Conservation (phyloP, 805 yeast species). For the Scheffersomyces amazonensis region DNA sequence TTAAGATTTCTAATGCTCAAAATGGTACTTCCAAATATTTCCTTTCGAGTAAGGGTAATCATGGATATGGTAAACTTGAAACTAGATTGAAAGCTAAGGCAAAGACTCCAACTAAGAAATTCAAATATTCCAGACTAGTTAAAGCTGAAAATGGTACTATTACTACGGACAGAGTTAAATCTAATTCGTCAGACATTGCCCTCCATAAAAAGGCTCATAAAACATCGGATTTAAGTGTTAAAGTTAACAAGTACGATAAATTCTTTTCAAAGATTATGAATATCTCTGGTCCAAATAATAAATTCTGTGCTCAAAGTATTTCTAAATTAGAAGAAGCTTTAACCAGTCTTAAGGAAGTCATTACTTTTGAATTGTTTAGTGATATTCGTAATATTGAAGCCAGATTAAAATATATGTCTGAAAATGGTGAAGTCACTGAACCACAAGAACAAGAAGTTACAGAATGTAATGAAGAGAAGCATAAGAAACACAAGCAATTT, state of each 20-base stretch:
- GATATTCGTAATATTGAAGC: too few relatives aligned
- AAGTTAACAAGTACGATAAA: background rate
- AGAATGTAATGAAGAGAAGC: too few relatives aligned
- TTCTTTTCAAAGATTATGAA: background rate
- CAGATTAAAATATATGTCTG: too few relatives aligned
- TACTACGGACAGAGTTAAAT: slow-evolving; percentile 12
- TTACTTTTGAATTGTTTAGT: background rate
- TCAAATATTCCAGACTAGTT: slow-evolving; percentile 28
- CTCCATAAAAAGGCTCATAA: too few relatives aligned
- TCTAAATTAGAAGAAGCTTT: background rate
- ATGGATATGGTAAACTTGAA: slow-evolving; percentile 27
- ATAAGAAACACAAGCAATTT: too few relatives aligned
- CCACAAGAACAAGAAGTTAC: too few relatives aligned
- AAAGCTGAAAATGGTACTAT: slow-evolving; percentile 32
- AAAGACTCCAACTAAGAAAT: background rate
- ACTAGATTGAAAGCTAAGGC: slow-evolving; percentile 22
- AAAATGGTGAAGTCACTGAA: too few relatives aligned
- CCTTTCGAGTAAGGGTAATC: slow-evolving; percentile 23
- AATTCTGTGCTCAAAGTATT: background rate
- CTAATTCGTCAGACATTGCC: too few relatives aligned
- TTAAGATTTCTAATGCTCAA: slow-evolving; percentile 16
- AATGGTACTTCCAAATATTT: slow-evolving; percentile 28
- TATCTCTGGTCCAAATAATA: background rate
- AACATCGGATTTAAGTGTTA: too few relatives aligned
- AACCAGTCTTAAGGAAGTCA: background rate